Percentiles rank a stretch among this genome's conserved stretches.
These are phyloP conservation scores for Capillidium heterosporum DNA, from an alignment of 371 early-diverging fungal genomes.

Conservation along the genomic window DNA sequence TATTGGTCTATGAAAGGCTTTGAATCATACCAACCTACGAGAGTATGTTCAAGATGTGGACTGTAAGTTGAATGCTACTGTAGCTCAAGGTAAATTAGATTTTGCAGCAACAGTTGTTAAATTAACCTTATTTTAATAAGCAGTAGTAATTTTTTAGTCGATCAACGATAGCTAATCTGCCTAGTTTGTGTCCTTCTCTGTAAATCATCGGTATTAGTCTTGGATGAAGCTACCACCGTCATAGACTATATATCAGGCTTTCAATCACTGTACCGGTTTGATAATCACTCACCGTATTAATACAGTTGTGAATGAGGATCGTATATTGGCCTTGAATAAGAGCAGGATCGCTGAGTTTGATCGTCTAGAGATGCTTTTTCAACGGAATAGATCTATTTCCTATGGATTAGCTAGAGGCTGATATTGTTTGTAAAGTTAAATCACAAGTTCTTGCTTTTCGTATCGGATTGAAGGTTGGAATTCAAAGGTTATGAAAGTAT, in stretches of 20 bases:
- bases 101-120: slow-evolving; percentile 18
- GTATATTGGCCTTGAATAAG: slow-evolving; percentile 21
- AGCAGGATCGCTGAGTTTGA: slow-evolving; percentile 23
- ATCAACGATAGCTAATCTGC: slow-evolving; percentile 69
- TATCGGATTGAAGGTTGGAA: no score
- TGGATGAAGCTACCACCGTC: slow-evolving; percentile 89
- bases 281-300: slow-evolving; percentile 83
- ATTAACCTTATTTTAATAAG: slow-evolving; percentile 2
- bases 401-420: slow-evolving; percentile 58
- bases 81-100: slow-evolving; percentile 61
- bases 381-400: no score
- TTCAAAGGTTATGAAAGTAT: no score
- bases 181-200: slow-evolving; percentile 68
- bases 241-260: slow-evolving; percentile 82
- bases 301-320: slow-evolving; percentile 71
- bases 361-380: slow-evolving; percentile 13
- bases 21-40: slow-evolving; percentile 55
- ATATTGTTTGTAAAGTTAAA: no score
- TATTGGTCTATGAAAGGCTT: slow-evolving; percentile 59
- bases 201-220: slow-evolving; percentile 42
- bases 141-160: slow-evolving; percentile 59
- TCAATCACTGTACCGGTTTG: slow-evolving; percentile 67
- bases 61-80: slow-evolving; percentile 42
- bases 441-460: no score
- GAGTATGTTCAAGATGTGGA: slow-evolving; percentile 35